Evolutionary conservation across 495 filamentous ascomycete genomes (phyloP), one percentile per base, ranked within the genome.

Genomic region (Talaromyces wortmannii): DNA sequence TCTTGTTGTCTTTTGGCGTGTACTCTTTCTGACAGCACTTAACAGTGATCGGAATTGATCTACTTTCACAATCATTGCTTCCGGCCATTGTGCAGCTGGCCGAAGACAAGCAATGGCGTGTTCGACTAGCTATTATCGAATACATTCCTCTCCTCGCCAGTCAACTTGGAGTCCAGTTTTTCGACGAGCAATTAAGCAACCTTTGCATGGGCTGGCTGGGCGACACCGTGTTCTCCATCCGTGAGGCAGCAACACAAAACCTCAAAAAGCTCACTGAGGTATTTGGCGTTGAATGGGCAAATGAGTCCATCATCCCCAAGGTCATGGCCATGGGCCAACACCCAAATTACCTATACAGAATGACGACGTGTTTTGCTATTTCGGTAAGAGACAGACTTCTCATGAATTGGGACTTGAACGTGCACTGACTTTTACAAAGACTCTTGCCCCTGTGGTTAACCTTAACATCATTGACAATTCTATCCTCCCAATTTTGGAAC

Each of bases 131-230:
- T 48, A 98, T 98, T 63, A 98, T 98, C 66, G 92, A 97, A 80
- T 97, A 98, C 73, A 97, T 98, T 64, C 94, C 94, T 23, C 81
- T 98, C 46, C 86, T 98, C 42, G 95, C 95, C 46, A 91, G 90
- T 62, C 94, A 98, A 66, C 80, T 98, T 13, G 94, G 94, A 44
- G 94, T 97, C 53, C 85, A 94, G 64, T 98, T 98, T 79, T 98
- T 98, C 71, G 91, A 98, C 66, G 91, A 98, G 68, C 94, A 97
- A 72, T 81, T 98, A 44, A 91, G 89, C 61, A 85, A 84, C 53
- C 83, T 98, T 17, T 98, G 94, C 78, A 98, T 98, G 94, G 88
- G 89, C 56, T 98, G 94, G 94, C 81, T 98, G n/a, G 95, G 95
- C 29, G 94, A 98, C 63, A 97, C 94, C 1, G 94, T 98, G 58